Base-by-base conservation (phyloP, 352 stramenopile genomes). In the Pythium coloratum region DNA sequence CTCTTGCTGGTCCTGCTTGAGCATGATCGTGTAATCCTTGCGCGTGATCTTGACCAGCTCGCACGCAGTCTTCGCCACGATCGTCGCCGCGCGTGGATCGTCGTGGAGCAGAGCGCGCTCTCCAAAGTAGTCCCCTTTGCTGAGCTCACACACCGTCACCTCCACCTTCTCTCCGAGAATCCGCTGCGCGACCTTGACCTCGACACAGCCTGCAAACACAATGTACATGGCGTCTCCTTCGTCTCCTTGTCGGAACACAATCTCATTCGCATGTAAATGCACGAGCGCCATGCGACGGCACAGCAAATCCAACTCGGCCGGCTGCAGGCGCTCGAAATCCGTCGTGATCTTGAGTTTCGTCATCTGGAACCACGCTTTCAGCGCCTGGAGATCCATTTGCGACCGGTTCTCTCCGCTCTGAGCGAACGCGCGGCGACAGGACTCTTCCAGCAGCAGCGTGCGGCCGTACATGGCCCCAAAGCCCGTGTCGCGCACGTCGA, bases 321-420 rank as follows among this genome's bases (percentile, higher is more conserved):
- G 76, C 55, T 89, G 78, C 32, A 92, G 36, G 0, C 71, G 72
- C 55, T 90, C 79, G 55, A 92, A 90, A 64, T 92, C 79, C 0
- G 78, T 91, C 58, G 81, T 77, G 65, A 89, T 86, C 71, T 91
- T 89, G 62, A 91, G 78, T 34, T 91, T 91, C 0, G 81, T 91
- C 32, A 84, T 81, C 65, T 87, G 82, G 63, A 92, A 89, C 84
- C 84, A 92, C 18, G 78, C 81, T 2, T 81, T 73, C n/a, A 92
- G 71, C 33, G 80, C 69, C 50, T 90, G 82, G 0, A 92, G 56
- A 51, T 90, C 84, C 64, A 75, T 71, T 30, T 78, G 72, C 24
- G 84, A 87, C 4, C 82, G 82, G 20, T 88, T 76, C 28, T 89
- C 82, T 34, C 79, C 72, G 30, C 67, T 72, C 54, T 78, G 72